Evolutionary conservation across 345 rosid species (phyloP).

Genomic region (Euphorbia lathyris): DNA sequence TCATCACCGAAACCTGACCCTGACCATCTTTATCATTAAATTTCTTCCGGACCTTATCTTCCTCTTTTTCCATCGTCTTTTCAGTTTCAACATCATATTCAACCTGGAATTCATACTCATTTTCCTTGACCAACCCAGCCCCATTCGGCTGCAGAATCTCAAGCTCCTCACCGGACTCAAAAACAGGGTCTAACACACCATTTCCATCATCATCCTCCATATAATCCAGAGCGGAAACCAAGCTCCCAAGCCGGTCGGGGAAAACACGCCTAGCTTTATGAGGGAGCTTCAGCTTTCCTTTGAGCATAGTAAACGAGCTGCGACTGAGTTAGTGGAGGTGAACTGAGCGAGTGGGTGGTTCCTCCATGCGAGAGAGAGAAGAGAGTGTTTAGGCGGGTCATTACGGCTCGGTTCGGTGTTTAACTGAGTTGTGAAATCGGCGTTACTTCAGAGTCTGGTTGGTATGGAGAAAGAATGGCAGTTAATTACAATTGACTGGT

Average conservation of each 20-base stretch:
- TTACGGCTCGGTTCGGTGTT: background rate
- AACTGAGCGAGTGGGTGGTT: constrained; percentile 7
- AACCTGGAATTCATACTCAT: constrained; percentile 10
- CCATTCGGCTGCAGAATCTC: constrained; percentile 47
- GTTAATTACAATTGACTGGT: constrained; percentile 40
- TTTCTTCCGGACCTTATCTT: constrained; percentile 14
- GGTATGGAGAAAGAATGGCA: constrained; percentile 45
- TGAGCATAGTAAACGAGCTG: constrained; percentile 36
- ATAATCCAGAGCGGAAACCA: constrained; percentile 44
- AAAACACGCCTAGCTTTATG: constrained; percentile 37
- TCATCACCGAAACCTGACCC: constrained; percentile 30
- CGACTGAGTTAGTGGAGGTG: constrained; percentile 19
- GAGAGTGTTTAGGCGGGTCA: background rate
- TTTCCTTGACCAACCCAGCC: constrained; percentile 22
- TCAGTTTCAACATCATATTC: constrained; percentile 6
- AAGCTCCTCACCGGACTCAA: constrained; percentile 59
- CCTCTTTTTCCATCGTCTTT: constrained; percentile 26
- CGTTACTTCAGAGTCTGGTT: no score
- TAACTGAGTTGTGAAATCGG: no score
- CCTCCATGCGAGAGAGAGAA: constrained; percentile 14
- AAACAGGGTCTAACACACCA: constrained; percentile 22
- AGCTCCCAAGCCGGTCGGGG: constrained; percentile 52
- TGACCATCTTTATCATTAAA: constrained; percentile 27
- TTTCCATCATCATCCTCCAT: no score
- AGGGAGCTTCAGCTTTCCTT: constrained; percentile 51